These are phyloP conservation scores for Xerocomus brunneocitrinus DNA, from an alignment of 768 basidiomycete species.

Conservation along the genomic window DNA sequence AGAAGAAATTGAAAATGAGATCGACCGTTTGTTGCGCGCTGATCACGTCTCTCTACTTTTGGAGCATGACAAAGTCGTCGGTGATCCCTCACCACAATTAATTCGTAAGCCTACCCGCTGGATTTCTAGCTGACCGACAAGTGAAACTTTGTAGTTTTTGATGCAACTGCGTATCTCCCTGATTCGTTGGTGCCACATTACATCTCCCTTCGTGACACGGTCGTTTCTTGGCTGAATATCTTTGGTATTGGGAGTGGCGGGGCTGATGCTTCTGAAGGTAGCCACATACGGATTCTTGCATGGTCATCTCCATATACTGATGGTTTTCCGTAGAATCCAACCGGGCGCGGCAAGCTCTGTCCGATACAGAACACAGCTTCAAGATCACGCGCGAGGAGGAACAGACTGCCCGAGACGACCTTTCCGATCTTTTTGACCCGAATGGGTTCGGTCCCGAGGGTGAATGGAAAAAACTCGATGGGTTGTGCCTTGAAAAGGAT, in stretches of 20 bases:
- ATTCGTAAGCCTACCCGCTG: conserved; percentile 46
- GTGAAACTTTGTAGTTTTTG: conserved; percentile 55
- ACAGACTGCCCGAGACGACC: conserved; percentile 50
- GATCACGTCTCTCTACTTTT: conserved; percentile 76
- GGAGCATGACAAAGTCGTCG: conserved; percentile 69
- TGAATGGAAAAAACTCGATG: conserved; percentile 95
- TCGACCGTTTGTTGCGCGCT: conserved; percentile 52
- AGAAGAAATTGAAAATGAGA: conserved; percentile 51
- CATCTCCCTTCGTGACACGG: conserved; percentile 55
- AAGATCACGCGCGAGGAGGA: conserved; percentile 49
- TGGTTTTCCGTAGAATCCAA: conserved; percentile 42
- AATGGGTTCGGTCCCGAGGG: conserved; percentile 72
- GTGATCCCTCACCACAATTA: conserved; percentile 42
- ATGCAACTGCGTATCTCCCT: conserved; percentile 79
- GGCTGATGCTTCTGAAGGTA: conserved; percentile 41
- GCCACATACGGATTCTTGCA: not conserved
- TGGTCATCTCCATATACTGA: not conserved
- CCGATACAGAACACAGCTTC: conserved; percentile 59
- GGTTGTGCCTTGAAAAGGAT: conserved; percentile 73
- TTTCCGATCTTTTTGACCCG: conserved; percentile 60
- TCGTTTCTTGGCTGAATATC: conserved; percentile 59
- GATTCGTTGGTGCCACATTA: conserved; percentile 73
- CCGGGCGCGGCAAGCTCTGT: conserved; percentile 57
- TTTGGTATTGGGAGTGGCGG: conserved; percentile 52
- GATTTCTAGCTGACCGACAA: not conserved